Evolutionary conservation across 225 moss, liverwort and hornwort genomes (phyloP), one percentile per base, ranked within the genome.

Genomic region (Sphagnum tenellum): DNA sequence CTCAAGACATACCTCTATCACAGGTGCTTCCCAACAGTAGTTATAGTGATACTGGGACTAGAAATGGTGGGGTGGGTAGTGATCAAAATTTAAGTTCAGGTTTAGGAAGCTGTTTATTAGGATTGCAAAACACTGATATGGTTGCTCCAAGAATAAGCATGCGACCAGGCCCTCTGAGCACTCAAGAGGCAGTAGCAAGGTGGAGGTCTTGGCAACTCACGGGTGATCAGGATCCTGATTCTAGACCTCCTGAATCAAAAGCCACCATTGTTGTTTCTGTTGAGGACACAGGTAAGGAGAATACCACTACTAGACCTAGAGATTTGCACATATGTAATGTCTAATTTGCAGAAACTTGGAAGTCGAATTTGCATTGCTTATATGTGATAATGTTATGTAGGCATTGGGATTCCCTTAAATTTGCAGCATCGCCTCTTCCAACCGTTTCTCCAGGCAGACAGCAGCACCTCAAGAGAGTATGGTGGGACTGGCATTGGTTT

Each of bases 401-500:
- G 95, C 13, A 96, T 92, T 67, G 95, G 95, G 44, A 84, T 96
- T 62, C 88, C 92, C 0, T 8, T 69, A 54, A 78, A 76, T 70
- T 84, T 85, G 74, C 89, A 90, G 76, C 79, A 77, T 64, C 84
- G 88, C 2, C 72, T 96, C 55, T 96, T 96, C 62, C 88, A 96
- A 73, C 89, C 95, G 44, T 96, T 96, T 69, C 79, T 86, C 60
- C 89, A 92, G 71, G 95, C 92, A 7, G 95, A 96, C 52, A 92
- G 88, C 72, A 92, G 89, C 65, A 96, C 92, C 56, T 92, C 92
- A 4, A 81, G 95, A 48, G 84, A 90, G 69, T 89, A 89, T 63
- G 95, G 95, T 45, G 95, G 95, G 56, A 96, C 95, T 0, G 95
- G 95, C 58, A 92, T 96, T 65, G 95, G 95, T 58, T 72, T 96